These are phyloP conservation scores for Lactarius quietus DNA, from an alignment of 768 basidiomycete species.

Conservation along the genomic window DNA sequence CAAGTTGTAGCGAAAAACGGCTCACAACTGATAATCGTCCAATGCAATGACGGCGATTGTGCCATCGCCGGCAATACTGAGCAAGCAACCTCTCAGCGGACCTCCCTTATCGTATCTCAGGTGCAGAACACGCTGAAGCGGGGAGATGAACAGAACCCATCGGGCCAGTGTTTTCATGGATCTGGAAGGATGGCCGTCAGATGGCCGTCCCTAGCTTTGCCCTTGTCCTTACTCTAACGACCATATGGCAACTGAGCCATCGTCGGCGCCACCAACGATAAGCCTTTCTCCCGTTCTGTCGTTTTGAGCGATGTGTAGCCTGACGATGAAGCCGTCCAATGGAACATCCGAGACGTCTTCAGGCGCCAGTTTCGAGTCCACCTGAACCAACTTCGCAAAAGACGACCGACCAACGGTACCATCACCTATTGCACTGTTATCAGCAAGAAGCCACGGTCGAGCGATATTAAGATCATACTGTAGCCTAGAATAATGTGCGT, in stretches of 20 bases:
- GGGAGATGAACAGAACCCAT: constrained; percentile 71
- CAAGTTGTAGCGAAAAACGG: constrained; percentile 11
- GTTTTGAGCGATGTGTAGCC: constrained; percentile 55
- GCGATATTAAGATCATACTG: constrained; percentile 31
- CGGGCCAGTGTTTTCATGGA: constrained; percentile 61
- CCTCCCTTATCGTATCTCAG: constrained; percentile 51
- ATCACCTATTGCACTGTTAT: constrained; percentile 28
- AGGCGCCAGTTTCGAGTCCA: constrained; percentile 28
- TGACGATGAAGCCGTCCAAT: constrained; percentile 46
- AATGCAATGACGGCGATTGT: constrained; percentile 78
- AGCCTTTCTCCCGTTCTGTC: constrained; percentile 55
- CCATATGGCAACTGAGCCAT: constrained; percentile 79
- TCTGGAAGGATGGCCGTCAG: constrained; percentile 36
- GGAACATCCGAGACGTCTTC: constrained; percentile 43
- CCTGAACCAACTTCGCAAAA: constrained; percentile 25
- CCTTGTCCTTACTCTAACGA: constrained; percentile 47
- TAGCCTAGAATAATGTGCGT: constrained; percentile 60
- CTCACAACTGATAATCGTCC: constrained; percentile 77
- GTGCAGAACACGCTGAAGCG: constrained; percentile 56
- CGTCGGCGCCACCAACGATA: constrained; percentile 71
- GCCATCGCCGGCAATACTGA: constrained; percentile 75
- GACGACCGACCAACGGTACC: constrained; percentile 33
- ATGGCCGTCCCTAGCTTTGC: background rate
- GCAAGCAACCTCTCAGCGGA: constrained; percentile 58
- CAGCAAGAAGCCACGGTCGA: background rate